These are phyloP conservation scores for Aspergillus sparsus DNA, from an alignment of 495 filamentous ascomycete species.

Conservation along the genomic window DNA sequence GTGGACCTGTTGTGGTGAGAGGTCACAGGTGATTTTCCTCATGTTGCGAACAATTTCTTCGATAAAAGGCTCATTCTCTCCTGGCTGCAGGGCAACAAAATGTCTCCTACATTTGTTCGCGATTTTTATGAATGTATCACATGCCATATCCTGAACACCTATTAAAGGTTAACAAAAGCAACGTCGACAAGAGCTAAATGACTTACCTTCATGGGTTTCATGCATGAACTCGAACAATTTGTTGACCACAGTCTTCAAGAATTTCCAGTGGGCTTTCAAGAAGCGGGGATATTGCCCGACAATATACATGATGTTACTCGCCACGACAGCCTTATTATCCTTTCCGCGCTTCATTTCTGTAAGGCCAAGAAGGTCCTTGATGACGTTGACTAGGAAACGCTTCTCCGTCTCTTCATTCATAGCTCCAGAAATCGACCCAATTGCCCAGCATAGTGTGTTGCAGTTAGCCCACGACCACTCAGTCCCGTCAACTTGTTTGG, in stretches of 20 bases:
- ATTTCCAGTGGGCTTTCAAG: slow-evolving; percentile 99
- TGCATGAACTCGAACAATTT: slow-evolving; percentile 99
- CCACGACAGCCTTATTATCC: slow-evolving; percentile 98
- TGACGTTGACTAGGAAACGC: slow-evolving; percentile 95
- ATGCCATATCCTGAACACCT: slow-evolving; percentile 99
- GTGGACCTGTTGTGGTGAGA: slow-evolving; percentile 95
- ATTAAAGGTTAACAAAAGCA: slow-evolving; percentile 32
- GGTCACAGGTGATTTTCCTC: slow-evolving; percentile 89
- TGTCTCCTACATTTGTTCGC: slow-evolving; percentile 96
- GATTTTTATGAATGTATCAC: slow-evolving; percentile 99
- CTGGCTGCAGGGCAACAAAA: slow-evolving; percentile 93
- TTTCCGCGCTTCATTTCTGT: slow-evolving; percentile 99
- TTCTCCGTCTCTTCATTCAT: slow-evolving; percentile 99
- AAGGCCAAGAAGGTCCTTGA: slow-evolving; percentile 96
- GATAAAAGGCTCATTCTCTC: slow-evolving; percentile 94
- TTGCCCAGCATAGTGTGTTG: slow-evolving; percentile 99
- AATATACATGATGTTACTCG: slow-evolving; percentile 99
- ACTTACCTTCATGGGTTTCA: slow-evolving; percentile 91
- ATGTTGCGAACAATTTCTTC: slow-evolving; percentile 97
- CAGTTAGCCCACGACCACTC: slow-evolving; percentile 99
- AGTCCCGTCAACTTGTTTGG: slow-evolving; percentile 86
- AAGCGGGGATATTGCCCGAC: slow-evolving; percentile 98
- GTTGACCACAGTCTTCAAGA: slow-evolving; percentile 99
- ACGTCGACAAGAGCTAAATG: slow-evolving; percentile 6
- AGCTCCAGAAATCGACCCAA: slow-evolving; percentile 95